Evolutionary conservation across 176 grass and related monocot species (phyloP).

Genomic region (Poa annua): DNA sequence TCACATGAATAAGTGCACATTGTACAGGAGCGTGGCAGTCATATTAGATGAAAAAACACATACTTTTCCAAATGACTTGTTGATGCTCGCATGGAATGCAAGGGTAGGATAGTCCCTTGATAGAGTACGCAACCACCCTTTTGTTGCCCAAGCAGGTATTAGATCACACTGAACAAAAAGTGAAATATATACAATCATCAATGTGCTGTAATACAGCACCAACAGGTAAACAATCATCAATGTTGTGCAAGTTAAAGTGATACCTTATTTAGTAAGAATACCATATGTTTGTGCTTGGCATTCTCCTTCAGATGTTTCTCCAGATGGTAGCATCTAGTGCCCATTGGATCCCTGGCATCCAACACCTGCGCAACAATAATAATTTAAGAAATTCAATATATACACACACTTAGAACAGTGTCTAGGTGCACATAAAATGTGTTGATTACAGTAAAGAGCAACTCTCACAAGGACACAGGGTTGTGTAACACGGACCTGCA

Average conservation of each 20-base stretch:
- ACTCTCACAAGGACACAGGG: neutral
- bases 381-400: slow-evolving; percentile 18
- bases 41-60: slow-evolving; percentile 9
- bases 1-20: neutral
- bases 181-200: slow-evolving; percentile 24
- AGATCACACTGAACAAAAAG: slow-evolving; percentile 77
- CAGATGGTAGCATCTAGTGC: slow-evolving; percentile 90
- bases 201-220: neutral
- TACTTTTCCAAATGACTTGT: slow-evolving; percentile 96
- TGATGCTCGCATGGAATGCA: slow-evolving; percentile 96
- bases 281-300: slow-evolving; percentile 89
- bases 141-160: slow-evolving; percentile 95
- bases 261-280: slow-evolving; percentile 98
- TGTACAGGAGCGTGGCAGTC: neutral
- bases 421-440: neutral
- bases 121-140: slow-evolving; percentile 85
- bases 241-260: neutral
- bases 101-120: slow-evolving; percentile 91
- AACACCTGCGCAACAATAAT: slow-evolving; percentile 58
- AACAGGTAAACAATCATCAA: slow-evolving; percentile 7
- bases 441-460: neutral
- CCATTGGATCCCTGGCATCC: slow-evolving; percentile 97
- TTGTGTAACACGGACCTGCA: slow-evolving; percentile 55
- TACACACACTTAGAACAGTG: neutral
- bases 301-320: slow-evolving; percentile 95